Evolutionary conservation across 1,284 basidiomycete species (phyloP), one percentile per base, ranked within the genome.

Genomic region (Ceratobasidium theobromae): DNA sequence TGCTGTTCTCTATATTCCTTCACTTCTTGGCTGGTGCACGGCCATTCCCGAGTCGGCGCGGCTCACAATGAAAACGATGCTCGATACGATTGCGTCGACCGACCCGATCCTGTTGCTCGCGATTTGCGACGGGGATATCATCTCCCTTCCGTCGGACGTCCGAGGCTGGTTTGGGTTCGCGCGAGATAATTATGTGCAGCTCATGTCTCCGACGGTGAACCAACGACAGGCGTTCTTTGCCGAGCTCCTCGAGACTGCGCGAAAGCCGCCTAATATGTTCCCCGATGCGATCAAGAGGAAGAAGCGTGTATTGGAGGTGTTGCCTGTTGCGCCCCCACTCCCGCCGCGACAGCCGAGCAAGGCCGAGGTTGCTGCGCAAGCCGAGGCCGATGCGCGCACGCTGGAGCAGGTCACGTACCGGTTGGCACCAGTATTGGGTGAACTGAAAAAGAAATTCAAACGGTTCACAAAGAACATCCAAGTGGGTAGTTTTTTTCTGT

Each of bases 1-100:
- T 0, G 95, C 94, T 0, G 88, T 99, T 45, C 84, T 99, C 53
- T 99, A 95, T 76, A 93, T 99, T 51, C 97, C 96, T 0, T 91
- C 93, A 0, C 81, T 99, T 1, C 75, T 86, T 0, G 86, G 89
- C 5, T 99, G 96, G 95, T 89, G 90, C 60, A 79, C 86, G 1
- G 87, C 93, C 0, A 83, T 99, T 8, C 84, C 89, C 0, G 95
- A 98, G 69, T 87, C 88, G 0, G 85, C 94, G 0, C 84, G 93
- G 21, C 85, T 88, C 1, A 97, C 95, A 0, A 86, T 98, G 45
- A 87, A 88, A 48, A 86, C 95, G 0, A 88, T 99, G 81, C 86
- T 99, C 5, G 94, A 98, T 72, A 88, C 91, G 2, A 83, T 99
- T 1, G 81, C 90, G 0, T 89, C 95, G 0, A 92, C 91, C 0